These are phyloP conservation scores for Tremellales sp. DNA, from an alignment of 1,284 basidiomycete genomes.

Conservation along the genomic window DNA sequence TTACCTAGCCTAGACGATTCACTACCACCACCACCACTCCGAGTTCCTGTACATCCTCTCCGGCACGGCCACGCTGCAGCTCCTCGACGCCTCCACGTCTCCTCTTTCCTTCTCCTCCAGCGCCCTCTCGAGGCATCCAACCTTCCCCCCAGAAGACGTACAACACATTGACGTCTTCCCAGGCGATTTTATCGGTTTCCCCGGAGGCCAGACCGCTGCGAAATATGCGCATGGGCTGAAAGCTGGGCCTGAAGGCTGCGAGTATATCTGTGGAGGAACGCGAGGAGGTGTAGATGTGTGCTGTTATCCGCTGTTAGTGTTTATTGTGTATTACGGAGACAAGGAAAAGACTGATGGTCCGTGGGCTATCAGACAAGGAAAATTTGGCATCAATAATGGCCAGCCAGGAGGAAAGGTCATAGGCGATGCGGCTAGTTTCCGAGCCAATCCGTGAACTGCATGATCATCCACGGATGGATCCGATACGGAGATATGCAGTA, in stretches of 20 bases:
- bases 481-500: too few species aligned
- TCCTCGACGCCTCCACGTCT: neutral
- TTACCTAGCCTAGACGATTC: too few species aligned
- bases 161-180: slow-evolving; percentile 9
- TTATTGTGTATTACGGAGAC: too few species aligned
- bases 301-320: slow-evolving; percentile 28
- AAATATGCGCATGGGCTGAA: slow-evolving; percentile 21
- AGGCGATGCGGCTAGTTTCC: too few species aligned
- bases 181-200: slow-evolving; percentile 28
- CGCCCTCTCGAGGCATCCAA: too few species aligned
- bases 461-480: too few species aligned
- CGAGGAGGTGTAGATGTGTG: slow-evolving; percentile 19
- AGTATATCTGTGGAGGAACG: slow-evolving; percentile 26
- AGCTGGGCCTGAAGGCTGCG: slow-evolving; percentile 19
- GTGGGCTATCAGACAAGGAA: too few species aligned
- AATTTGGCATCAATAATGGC: too few species aligned
- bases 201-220: slow-evolving; percentile 9
- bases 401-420: too few species aligned
- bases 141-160: neutral
- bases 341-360: too few species aligned
- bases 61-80: neutral
- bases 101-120: too few species aligned
- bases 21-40: slow-evolving; percentile 1
- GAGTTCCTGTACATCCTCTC: slow-evolving; percentile 2
- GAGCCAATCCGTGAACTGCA: too few species aligned